Evolutionary conservation across 208 protist genomes (phyloP).

Genomic region (Wallacemonas sp.): DNA sequence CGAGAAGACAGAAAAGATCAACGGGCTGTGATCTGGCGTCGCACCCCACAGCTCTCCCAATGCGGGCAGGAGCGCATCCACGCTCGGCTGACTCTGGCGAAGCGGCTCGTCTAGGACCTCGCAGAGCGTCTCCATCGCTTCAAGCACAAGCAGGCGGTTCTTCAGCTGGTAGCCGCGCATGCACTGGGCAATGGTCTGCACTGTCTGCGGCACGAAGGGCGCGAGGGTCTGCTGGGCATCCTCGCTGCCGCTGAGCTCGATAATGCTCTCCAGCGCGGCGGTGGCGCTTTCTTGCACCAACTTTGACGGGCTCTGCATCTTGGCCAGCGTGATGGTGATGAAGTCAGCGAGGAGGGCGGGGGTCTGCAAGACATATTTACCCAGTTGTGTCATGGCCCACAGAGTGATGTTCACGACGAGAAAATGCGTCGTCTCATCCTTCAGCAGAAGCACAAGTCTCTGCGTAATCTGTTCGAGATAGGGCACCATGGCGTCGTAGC

Average conservation of each 20-base stretch:
- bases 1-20: constrained; percentile 79
- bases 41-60: constrained; percentile 65
- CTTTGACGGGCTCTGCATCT: constrained; percentile 89
- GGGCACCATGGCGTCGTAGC: constrained; percentile 74
- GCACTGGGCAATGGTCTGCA: constrained; percentile 53
- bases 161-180: constrained; percentile 83
- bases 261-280: constrained; percentile 55
- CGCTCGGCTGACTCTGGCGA: constrained; percentile 31
- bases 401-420: constrained; percentile 90
- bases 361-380: constrained; percentile 49
- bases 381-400: constrained; percentile 86
- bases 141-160: constrained; percentile 84
- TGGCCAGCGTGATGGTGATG: constrained; percentile 45
- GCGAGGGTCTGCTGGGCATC: constrained; percentile 28
- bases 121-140: constrained; percentile 67
- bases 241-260: constrained; percentile 46
- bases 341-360: constrained; percentile 27
- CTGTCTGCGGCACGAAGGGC: constrained; percentile 29
- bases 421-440: constrained; percentile 69
- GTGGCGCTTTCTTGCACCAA: constrained; percentile 74
- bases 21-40: constrained; percentile 64
- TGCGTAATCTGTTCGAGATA: constrained; percentile 76
- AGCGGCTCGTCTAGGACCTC: constrained; percentile 47
- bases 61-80: constrained; percentile 48
- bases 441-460: constrained; percentile 75